Conservation (phyloP, 306 rosid genomes). For the Ochetophila trinervis region DNA sequence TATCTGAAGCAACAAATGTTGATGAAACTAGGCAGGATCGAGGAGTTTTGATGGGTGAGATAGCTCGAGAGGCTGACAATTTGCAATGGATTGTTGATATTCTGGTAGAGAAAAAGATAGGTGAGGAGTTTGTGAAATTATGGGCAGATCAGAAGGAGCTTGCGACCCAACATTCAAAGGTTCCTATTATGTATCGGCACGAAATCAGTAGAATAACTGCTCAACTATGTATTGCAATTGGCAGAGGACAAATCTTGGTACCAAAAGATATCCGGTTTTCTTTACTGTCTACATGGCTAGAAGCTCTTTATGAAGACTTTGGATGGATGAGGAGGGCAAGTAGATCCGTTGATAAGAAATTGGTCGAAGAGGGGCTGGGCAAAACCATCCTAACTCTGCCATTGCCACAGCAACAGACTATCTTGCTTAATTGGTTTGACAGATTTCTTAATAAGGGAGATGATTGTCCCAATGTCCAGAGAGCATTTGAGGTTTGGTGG, state of each 20-base stretch:
- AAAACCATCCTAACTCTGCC: conserved; percentile 86
- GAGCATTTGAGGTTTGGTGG: conserved; percentile 98
- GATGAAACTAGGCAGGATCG: conserved; percentile 42
- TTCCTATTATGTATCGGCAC: conserved; percentile 64
- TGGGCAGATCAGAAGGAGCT: conserved; percentile 96
- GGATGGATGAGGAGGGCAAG: conserved; percentile 90
- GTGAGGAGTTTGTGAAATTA: conserved; percentile 74
- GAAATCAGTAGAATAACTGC: conserved; percentile 85
- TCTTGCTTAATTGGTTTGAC: conserved; percentile 77
- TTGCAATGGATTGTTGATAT: conserved; percentile 87
- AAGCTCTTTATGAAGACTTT: conserved; percentile 80
- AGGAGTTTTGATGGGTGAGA: conserved; percentile 64
- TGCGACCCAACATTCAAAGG: conserved; percentile 65
- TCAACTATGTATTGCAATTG: conserved; percentile 73
- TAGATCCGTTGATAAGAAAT: conserved; percentile 58
- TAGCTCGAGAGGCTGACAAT: conserved; percentile 82
- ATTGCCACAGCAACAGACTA: conserved; percentile 66
- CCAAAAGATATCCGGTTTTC: conserved; percentile 68
- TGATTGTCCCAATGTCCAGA: conserved; percentile 85
- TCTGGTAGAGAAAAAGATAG: conserved; percentile 56
- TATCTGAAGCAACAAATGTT: conserved; percentile 52
- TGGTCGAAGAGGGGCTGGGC: conserved; percentile 80
- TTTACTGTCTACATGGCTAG: conserved; percentile 79
- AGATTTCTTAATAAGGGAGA: conserved; percentile 83
- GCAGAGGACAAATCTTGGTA: conserved; percentile 71